Base-by-base conservation (phyloP, 768 basidiomycete species). In the Boletus subcaerulescens region DNA sequence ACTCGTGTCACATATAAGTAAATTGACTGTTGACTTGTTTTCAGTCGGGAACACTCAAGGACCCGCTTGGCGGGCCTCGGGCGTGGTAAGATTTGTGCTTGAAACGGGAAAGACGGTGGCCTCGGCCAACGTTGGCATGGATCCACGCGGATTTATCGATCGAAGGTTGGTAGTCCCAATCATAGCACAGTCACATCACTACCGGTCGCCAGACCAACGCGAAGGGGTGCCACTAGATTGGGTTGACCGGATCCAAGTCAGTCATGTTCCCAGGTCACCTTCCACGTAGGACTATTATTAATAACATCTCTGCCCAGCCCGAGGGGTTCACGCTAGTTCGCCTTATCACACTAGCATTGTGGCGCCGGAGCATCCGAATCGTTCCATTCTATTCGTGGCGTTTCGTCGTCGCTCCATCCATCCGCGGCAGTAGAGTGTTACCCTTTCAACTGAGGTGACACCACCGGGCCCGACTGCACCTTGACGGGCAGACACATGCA, bases 361-460 rank as follows among this genome's bases (percentile, higher is more conserved):
- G 48, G 40, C 43, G 36, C 26, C 45, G 40, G 24, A 42, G 47
- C n/a, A 45, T 26, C 26, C 7, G 26, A 29, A 29, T 29, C 48
- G 22, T 22, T 22, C 22, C 22, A 22, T 22, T 22, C 2, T 22
- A 22, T 48, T 50, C 39, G 49, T 60, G 53, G 49, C 54, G 49
- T 48, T 52, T 48, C 43, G 48, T 62, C 41, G 48, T 57, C 41
- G 18, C 39, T 36, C 12, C 15, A 5, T 36, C 31, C 14, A 39
- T 55, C 58, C 58, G 58, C 58, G 46, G 58, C 8, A 44, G 29
- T 43, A 58, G 32, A 47, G 14, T 32, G 3, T 24, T 29, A 36
- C 45, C 32, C n/a, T 45, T 49, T 44, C 45, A 48, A 59, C 40
- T 49, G 31, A 55, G 52, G 17, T 48, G 18, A 40, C 46, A 38